phyloP scores from a whole-genome alignment of 495 filamentous ascomycete species.

The Penicillium herquei region DNA sequence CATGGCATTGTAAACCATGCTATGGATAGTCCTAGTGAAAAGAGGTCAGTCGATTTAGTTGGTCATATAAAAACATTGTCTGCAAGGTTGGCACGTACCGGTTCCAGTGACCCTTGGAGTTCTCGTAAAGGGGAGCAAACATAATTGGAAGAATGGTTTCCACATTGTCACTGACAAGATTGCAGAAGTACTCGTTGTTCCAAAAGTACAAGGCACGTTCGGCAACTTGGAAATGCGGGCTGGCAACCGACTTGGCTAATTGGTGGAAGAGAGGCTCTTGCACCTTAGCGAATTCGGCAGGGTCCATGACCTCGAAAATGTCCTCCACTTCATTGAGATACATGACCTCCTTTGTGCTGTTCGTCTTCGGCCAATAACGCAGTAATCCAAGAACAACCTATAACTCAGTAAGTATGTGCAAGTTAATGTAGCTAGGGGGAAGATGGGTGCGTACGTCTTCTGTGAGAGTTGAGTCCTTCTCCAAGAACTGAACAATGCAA shows the following conservation, averaged over 20 bases:
- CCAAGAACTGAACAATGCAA: conserved; percentile 98
- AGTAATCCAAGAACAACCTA: conserved; percentile 92
- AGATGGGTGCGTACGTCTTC: conserved; percentile 68
- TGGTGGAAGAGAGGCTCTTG: conserved; percentile 97
- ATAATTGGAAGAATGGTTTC: conserved; percentile 98
- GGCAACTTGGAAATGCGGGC: conserved; percentile 98
- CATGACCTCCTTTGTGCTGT: conserved; percentile 99
- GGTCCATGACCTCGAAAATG: conserved; percentile 99
- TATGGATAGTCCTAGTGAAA: conserved; percentile 82
- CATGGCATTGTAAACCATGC: conserved; percentile 99
- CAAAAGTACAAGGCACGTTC: conserved; percentile 98
- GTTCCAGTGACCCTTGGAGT: conserved; percentile 99
- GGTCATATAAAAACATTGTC: background rate
- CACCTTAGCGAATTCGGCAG: conserved; percentile 96
- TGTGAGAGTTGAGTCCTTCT: conserved; percentile 95
- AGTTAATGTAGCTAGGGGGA: background rate
- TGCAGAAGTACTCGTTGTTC: conserved; percentile 99
- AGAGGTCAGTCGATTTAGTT: conserved; percentile 25
- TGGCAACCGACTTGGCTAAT: conserved; percentile 95
- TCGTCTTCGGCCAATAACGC: conserved; percentile 98
- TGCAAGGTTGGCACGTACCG: conserved; percentile 55
- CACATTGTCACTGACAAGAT: conserved; percentile 97
- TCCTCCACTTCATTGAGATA: conserved; percentile 99
- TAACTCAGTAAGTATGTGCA: conserved; percentile 3
- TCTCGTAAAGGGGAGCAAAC: conserved; percentile 98